Conservation (phyloP, 495 filamentous ascomycete species). For the Daldinia concentrica region DNA sequence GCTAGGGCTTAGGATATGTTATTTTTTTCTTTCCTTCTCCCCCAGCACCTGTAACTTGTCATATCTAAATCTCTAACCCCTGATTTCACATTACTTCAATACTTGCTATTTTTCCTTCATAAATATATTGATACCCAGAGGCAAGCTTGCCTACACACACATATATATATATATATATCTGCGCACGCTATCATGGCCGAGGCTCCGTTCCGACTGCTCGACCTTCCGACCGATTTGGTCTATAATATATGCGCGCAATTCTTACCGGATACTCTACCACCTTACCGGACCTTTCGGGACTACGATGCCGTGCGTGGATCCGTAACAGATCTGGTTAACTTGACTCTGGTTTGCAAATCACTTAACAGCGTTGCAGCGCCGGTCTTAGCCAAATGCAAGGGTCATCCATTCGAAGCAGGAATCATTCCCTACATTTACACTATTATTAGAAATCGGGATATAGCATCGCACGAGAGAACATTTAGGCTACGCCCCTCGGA, state of each 20-base stretch:
- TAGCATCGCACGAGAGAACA: background rate
- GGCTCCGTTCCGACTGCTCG: background rate
- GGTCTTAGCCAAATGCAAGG: background rate
- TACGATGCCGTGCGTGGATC: background rate
- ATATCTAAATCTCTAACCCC: too few species aligned
- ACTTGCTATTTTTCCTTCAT: too few species aligned
- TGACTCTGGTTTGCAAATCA: conserved; percentile 1
- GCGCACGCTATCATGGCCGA: background rate
- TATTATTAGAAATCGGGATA: background rate
- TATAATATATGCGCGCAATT: background rate
- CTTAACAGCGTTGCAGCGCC: background rate
- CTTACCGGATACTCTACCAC: background rate
- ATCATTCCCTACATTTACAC: background rate
- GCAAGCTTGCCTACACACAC: too few species aligned
- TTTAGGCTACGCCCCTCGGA: background rate
- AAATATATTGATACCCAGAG: too few species aligned
- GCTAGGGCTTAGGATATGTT: too few species aligned
- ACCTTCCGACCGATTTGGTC: background rate
- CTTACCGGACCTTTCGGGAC: conserved; percentile 1
- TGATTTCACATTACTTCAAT: too few species aligned
- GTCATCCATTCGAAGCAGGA: background rate
- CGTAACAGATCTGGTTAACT: background rate
- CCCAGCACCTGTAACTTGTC: too few species aligned
- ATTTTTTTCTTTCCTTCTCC: too few species aligned
- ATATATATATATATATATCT: background rate